A percentile compares a stretch with the other conserved stretches of the same genome.
These are phyloP conservation scores for Calonectria honghensis DNA, from an alignment of 2,329 filamentous ascomycete genomes.

Conservation along the genomic window DNA sequence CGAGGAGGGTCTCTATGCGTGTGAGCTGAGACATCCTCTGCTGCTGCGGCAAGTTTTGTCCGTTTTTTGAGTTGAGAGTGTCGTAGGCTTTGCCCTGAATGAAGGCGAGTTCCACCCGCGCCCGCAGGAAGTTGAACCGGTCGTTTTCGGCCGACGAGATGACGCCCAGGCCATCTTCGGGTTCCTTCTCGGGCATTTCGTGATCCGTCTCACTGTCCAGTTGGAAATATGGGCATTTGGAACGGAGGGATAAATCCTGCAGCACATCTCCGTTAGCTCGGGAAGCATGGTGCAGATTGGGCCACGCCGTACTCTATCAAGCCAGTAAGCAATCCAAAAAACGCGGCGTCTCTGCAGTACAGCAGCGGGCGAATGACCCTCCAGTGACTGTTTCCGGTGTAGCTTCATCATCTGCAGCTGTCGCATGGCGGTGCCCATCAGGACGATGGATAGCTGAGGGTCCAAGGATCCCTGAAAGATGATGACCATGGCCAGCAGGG, in stretches of 20 bases:
- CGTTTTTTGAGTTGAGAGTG: slow-evolving; percentile 42
- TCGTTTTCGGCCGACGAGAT: slow-evolving; percentile 31
- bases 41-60: slow-evolving; percentile 23
- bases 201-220: slow-evolving; percentile 61
- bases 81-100: slow-evolving; percentile 50
- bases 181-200: slow-evolving; percentile 45
- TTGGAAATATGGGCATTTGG: slow-evolving; percentile 59
- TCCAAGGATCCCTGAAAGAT: slow-evolving; percentile 58
- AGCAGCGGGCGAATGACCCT: slow-evolving; percentile 12
- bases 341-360: slow-evolving; percentile 56
- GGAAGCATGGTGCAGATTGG: too few relatives aligned
- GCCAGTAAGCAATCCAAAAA: slow-evolving; percentile 61
- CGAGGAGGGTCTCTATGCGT: slow-evolving; percentile 37
- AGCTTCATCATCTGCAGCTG: slow-evolving; percentile 58
- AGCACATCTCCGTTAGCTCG: slow-evolving; percentile 5
- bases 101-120: slow-evolving; percentile 42
- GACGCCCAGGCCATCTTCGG: slow-evolving; percentile 42
- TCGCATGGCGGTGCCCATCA: slow-evolving; percentile 59
- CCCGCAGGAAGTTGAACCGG: slow-evolving; percentile 44
- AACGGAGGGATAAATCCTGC: slow-evolving; percentile 60
- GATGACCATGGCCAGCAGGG: slow-evolving; percentile 59
- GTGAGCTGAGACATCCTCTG: slow-evolving; percentile 3
- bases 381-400: slow-evolving; percentile 51
- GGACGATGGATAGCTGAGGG: slow-evolving; percentile 56
- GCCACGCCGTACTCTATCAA: slow-evolving; percentile 54